These are phyloP conservation scores for Cyclotella atomus DNA, from an alignment of 108 stramenopile species.

Conservation along the genomic window DNA sequence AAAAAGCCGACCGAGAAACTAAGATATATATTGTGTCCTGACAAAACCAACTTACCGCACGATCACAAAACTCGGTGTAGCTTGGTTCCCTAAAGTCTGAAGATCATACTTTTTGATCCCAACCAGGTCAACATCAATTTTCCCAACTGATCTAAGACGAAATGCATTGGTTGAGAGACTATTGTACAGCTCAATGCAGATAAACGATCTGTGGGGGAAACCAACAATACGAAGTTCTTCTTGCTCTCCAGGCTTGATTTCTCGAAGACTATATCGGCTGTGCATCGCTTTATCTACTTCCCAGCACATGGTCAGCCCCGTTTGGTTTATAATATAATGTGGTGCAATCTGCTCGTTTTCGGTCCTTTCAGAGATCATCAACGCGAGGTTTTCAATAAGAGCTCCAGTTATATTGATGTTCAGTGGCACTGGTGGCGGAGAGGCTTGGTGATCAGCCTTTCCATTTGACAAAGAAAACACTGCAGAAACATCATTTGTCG, in stretches of 20 bases:
- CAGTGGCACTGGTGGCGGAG: conserved; percentile 45
- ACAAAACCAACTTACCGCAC: background rate
- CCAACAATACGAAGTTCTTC: background rate
- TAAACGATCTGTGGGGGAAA: background rate
- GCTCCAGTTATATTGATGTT: conserved; percentile 86
- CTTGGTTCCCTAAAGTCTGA: conserved; percentile 16
- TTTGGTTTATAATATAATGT: conserved; percentile 72
- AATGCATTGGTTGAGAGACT: background rate
- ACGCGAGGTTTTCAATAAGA: conserved; percentile 56
- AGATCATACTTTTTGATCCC: conserved; percentile 60
- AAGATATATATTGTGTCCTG: background rate
- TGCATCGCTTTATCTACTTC: background rate
- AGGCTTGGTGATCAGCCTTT: conserved; percentile 16
- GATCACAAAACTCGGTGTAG: background rate
- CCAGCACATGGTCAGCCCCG: conserved; percentile 54
- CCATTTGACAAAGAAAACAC: conserved; percentile 3
- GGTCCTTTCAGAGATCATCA: conserved; percentile 36
- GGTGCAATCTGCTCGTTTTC: conserved; percentile 50
- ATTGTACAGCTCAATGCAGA: background rate
- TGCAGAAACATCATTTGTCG: conserved; percentile 14
- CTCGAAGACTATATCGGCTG: background rate
- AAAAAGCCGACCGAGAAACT: background rate
- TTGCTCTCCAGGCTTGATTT: background rate
- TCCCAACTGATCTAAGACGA: conserved; percentile 35
- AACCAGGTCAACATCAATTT: conserved; percentile 66